Base-by-base conservation (phyloP, 768 basidiomycete species). In the Podaxis sp. region DNA sequence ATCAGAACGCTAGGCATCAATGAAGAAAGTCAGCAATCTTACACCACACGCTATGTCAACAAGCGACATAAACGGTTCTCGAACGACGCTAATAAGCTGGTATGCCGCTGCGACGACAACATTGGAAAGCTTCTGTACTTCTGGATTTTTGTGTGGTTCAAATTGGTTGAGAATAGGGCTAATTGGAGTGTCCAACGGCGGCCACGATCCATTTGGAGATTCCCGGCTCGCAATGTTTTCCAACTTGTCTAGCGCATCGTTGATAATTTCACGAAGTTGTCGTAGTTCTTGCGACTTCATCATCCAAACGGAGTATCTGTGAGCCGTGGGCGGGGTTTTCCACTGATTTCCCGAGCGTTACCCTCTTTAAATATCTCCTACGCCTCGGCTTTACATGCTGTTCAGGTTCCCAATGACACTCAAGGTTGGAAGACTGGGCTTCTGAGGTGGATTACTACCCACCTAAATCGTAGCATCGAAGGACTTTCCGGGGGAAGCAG, bases 41-140 rank as follows among this genome's bases (percentile, higher is more conserved):
- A 62, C 61, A 22, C 53, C 61, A 46, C 53, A 42, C 6, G 61
- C 61, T 46, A 46, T 26, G 44, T 62, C 61, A 38, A 26, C 36
- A 19, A 62, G 52, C 4, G 61, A 55, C 11, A 38, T 5, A 28
- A 62, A 62, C 4, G 61, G 61, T 36, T 62, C 61, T 22, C 61
- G 33, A 19, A 62, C 61, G 30, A 55, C 17, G 53, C 46, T 55
- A 22, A 62, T 62, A 2, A 62, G 52, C 17, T 62, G 61, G 24
- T 62, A 62, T 5, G 61, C 61, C 22, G 61, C 61, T 38, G 61
- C 61, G 40, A 62, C 26, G 33, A 62, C 22, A 26, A 62, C 19
- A 19, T 55, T 62, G 12, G 42, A 55, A 6, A 62, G 52, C 39
- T 44, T 55, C 28, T 62, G 61, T 24, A 55, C 40, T 48, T 62